These are phyloP conservation scores for Saururus chinensis DNA, from an alignment of 164 flowering plant genomes.

Conservation along the genomic window DNA sequence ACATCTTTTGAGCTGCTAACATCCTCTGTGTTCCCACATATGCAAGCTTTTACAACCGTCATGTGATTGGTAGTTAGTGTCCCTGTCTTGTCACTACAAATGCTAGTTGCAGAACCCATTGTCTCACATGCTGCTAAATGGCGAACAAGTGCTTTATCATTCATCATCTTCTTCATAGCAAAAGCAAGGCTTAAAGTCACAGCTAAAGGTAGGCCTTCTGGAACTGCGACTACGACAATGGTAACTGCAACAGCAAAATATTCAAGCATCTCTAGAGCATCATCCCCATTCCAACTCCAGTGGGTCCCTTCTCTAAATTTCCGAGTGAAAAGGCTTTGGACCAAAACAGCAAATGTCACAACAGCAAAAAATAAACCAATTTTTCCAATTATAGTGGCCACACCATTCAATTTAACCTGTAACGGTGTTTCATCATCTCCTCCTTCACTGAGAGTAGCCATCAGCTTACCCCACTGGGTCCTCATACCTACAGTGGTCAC, in stretches of 20 bases:
- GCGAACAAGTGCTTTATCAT: conserved; percentile 88
- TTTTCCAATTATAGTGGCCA: conserved; percentile 87
- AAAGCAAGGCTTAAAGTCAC: conserved; percentile 97
- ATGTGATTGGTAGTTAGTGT: conserved; percentile 90
- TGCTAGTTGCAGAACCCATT: conserved; percentile 90
- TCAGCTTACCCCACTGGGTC: conserved; percentile 97
- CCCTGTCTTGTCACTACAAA: conserved; percentile 98
- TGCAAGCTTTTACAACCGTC: conserved; percentile 83
- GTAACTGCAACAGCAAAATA: conserved; percentile 93
- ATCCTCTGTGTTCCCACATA: conserved; percentile 53
- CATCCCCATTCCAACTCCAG: conserved; percentile 80
- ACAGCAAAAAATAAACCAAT: conserved; percentile 89
- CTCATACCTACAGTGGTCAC: conserved; percentile 97
- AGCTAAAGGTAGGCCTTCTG: conserved; percentile 92
- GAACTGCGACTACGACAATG: conserved; percentile 96
- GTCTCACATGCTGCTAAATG: conserved; percentile 95
- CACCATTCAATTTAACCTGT: conserved; percentile 95
- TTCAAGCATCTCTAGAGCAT: conserved; percentile 66
- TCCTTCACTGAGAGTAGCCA: conserved; percentile 96
- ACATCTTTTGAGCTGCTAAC: conserved; percentile 18
- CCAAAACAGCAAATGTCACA: conserved; percentile 82
- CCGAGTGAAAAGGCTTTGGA: conserved; percentile 51
- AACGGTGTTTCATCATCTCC: conserved; percentile 97
- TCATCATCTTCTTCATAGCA: conserved; percentile 99
- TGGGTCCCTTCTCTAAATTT: conserved; percentile 58